Conservation (phyloP, 208 protist species). For the Perkinsela sp. region DNA sequence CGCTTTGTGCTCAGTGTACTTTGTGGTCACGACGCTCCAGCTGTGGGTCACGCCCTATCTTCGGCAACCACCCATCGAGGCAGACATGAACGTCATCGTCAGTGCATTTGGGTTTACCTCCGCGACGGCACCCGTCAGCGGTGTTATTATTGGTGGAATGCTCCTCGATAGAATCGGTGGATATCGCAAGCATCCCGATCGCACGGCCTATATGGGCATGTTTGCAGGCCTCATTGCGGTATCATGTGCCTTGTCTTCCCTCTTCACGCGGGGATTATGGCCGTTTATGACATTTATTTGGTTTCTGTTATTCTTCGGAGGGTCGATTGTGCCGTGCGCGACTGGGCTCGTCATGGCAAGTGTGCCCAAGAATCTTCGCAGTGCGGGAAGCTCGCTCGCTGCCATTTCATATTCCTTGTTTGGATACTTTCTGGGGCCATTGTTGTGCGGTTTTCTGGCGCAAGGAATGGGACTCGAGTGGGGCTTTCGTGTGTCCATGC, state of each 20-base stretch:
- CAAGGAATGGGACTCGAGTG: constrained; percentile 11
- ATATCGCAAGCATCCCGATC: constrained; percentile 29
- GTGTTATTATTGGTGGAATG: constrained; percentile 39
- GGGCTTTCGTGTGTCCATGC: not conserved
- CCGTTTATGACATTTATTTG: constrained; percentile 44
- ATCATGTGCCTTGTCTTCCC: constrained; percentile 25
- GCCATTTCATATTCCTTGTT: constrained; percentile 51
- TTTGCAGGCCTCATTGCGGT: constrained; percentile 18
- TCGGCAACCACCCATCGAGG: constrained; percentile 27
- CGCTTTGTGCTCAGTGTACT: constrained; percentile 58
- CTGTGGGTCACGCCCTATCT: constrained; percentile 69
- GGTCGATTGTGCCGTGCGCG: constrained; percentile 29
- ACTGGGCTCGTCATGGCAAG: constrained; percentile 40
- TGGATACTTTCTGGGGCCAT: constrained; percentile 52
- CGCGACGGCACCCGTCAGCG: constrained; percentile 39
- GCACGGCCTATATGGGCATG: constrained; percentile 17
- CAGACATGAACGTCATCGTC: constrained; percentile 40
- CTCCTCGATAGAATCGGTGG: constrained; percentile 49
- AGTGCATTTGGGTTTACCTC: constrained; percentile 33
- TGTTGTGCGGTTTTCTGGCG: constrained; percentile 45
- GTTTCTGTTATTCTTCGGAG: constrained; percentile 50
- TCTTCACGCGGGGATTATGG: constrained; percentile 22
- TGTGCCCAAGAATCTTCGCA: constrained; percentile 18
- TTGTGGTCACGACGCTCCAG: constrained; percentile 58
- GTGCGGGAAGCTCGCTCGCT: constrained; percentile 29